Base-by-base conservation (phyloP, 805 yeast species). In the Cyberlindnera suaveolens region DNA sequence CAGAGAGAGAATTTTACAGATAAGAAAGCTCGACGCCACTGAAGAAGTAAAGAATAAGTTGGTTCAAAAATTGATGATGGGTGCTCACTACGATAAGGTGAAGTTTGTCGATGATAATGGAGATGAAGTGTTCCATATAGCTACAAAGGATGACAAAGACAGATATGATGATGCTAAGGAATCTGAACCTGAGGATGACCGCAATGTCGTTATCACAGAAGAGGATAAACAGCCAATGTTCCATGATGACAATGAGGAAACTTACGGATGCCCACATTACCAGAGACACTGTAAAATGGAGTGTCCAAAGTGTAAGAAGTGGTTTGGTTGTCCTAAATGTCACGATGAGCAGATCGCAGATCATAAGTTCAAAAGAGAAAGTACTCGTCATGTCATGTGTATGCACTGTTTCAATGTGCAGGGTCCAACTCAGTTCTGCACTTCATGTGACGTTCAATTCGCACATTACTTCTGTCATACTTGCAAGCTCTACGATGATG, bases 401-500 rank as follows among this genome's bases (percentile, higher is more conserved):
- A 84, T 89, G 95, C 60, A 66, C 46, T 90, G 97, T 59, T 70
- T 68, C 38, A 74, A 80, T 7, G 83, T 89, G 3, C 97, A 90
- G 61, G 68, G 71, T 5, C 93, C 96, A 1, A 67, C 74, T 4
- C 77, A 79, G 49, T 72, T 74, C 54, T 90, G 97, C 57, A 68
- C 70, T 29, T 70, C 74, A 47, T 90, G 97, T 65, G 78, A 74
- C 36, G 68, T 65, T 38, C 76, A 75, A 40, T 71, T 90, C 60
- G 87, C 95, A 31, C 67, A 74, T 43, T 89, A 91, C 60, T 88
- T 76, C 58, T 90, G 98, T 63, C 70, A 67, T 5, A 75, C 70
- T 39, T 90, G 98, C 66, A 82, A 78, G 46, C 70, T 90, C 20
- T 91, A 84, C 69, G 96, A 89, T 59, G 82, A 84, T 57, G 93